phyloP scores from a whole-genome alignment of 2,329 filamentous ascomycete species.

The Epicoccum nigrum region DNA sequence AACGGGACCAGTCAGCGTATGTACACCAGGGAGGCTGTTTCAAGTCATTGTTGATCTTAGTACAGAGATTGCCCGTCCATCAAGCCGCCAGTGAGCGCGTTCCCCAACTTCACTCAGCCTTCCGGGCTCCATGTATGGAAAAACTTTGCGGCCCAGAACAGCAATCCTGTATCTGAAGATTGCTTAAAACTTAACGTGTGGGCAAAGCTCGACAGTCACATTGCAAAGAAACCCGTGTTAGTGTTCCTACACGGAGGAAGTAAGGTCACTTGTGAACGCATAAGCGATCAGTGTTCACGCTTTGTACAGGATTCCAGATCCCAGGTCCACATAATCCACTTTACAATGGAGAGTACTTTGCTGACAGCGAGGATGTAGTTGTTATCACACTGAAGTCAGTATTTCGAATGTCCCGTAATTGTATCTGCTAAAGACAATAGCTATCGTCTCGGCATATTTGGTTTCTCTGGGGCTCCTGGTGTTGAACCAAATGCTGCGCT shows the following conservation, averaged over 20 bases:
- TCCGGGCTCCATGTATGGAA: slow-evolving; percentile 35
- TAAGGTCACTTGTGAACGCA: slow-evolving; percentile 10
- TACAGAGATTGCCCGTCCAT: slow-evolving; percentile 33
- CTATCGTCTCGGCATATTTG: slow-evolving; percentile 50
- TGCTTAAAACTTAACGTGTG: slow-evolving; percentile 41
- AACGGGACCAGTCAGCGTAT: slow-evolving; percentile 31
- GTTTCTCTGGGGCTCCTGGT: slow-evolving; percentile 47
- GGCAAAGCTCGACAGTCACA: slow-evolving; percentile 25
- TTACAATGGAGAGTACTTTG: slow-evolving; percentile 37
- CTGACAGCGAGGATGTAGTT: slow-evolving; percentile 37
- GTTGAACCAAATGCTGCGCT: slow-evolving; percentile 47
- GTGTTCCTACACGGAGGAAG: slow-evolving; percentile 40
- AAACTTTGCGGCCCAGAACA: slow-evolving; percentile 34
- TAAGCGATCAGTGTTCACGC: background rate
- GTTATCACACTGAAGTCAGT: slow-evolving; percentile 38
- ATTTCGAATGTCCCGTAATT: too few relatives aligned
- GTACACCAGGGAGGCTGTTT: slow-evolving; percentile 1
- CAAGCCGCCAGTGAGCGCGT: slow-evolving; percentile 30
- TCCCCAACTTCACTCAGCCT: slow-evolving; percentile 36
- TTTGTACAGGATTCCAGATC: slow-evolving; percentile 28
- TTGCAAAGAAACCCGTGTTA: slow-evolving; percentile 36
- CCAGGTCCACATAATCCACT: slow-evolving; percentile 34
- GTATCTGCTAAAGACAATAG: slow-evolving; percentile 11
- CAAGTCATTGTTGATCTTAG: slow-evolving; percentile 1
- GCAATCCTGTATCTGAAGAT: slow-evolving; percentile 33